Conservation (phyloP, 2,329 filamentous ascomycete genomes). For the Aspergillus pseudotamarii region DNA sequence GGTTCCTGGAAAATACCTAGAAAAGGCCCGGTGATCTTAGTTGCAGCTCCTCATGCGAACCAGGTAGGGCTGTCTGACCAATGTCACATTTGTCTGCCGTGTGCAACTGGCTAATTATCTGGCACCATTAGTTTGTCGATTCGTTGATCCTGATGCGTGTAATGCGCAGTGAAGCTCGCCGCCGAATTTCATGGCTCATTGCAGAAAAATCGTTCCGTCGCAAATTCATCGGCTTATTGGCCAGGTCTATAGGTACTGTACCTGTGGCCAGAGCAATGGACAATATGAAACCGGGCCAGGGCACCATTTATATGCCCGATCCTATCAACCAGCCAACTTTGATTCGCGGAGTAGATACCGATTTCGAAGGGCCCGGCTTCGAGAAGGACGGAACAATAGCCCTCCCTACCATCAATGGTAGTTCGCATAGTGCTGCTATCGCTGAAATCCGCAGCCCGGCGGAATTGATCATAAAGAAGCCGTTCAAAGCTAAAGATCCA, state of each 20-base stretch:
- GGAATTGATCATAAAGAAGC: conserved; percentile 82
- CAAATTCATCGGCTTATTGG: conserved; percentile 83
- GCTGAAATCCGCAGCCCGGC: conserved; percentile 76
- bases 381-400: conserved; percentile 83
- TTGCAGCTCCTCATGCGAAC: conserved; percentile 95
- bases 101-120: conserved; percentile 5
- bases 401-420: conserved; percentile 79
- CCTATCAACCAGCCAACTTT: conserved; percentile 82
- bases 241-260: conserved; percentile 82
- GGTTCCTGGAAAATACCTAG: conserved; percentile 94
- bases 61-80: conserved; percentile 59
- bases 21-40: conserved; percentile 87
- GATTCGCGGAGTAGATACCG: conserved; percentile 76
- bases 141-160: conserved; percentile 91
- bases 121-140: conserved; percentile 75
- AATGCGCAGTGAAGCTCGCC: conserved; percentile 80
- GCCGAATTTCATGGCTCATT: conserved; percentile 88
- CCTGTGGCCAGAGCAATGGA: conserved; percentile 94
- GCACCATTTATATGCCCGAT: conserved; percentile 85
- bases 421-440: conserved; percentile 81
- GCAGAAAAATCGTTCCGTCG: conserved; percentile 94
- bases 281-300: conserved; percentile 74
- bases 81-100: neutral
- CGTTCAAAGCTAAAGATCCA: conserved; percentile 76
- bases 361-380: conserved; percentile 73